Percentiles rank a stretch among this genome's conserved stretches.
These are phyloP conservation scores for Picea abies DNA, from an alignment of 83 land plant genomes.

Conservation along the genomic window DNA sequence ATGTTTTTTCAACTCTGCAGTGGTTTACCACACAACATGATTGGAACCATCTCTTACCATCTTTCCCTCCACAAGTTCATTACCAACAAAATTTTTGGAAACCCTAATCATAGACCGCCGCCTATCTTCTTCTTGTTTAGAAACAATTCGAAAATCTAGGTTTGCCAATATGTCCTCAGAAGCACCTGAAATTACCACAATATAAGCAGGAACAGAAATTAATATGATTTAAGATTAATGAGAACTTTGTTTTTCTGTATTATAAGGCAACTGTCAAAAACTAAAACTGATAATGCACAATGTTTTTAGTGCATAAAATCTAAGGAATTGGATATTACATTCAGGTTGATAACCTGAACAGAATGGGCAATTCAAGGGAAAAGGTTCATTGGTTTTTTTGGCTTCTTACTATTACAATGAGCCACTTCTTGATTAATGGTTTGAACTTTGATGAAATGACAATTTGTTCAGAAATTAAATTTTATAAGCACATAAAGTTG, in stretches of 20 bases:
- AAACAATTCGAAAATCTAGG: slow-evolving; percentile 6
- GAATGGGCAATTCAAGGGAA: too few relatives aligned
- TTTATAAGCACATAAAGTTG: too few relatives aligned
- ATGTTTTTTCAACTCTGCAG: not conserved
- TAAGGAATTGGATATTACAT: too few relatives aligned
- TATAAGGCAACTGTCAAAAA: not conserved
- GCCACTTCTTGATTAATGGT: too few relatives aligned
- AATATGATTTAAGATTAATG: not conserved
- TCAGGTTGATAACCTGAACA: too few relatives aligned
- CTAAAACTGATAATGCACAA: not conserved
- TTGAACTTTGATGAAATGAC: too few relatives aligned
- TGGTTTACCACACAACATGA: not conserved
- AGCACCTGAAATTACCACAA: not conserved
- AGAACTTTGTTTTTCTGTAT: not conserved
- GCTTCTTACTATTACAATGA: too few relatives aligned
- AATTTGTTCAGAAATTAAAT: too few relatives aligned
- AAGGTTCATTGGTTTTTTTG: too few relatives aligned
- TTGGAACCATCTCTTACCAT: slow-evolving; percentile 30
- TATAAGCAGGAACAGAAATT: not conserved
- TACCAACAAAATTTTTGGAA: slow-evolving; percentile 42
- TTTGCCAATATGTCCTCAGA: not conserved
- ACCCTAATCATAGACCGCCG: slow-evolving; percentile 15
- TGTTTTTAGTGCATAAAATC: too few relatives aligned
- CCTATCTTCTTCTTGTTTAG: slow-evolving; percentile 35
- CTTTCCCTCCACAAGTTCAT: slow-evolving; percentile 59